Percentiles rank a stretch among this genome's conserved stretches.
These are phyloP conservation scores for Claviceps capensis DNA, from an alignment of 2,329 filamentous ascomycete genomes.

Conservation along the genomic window DNA sequence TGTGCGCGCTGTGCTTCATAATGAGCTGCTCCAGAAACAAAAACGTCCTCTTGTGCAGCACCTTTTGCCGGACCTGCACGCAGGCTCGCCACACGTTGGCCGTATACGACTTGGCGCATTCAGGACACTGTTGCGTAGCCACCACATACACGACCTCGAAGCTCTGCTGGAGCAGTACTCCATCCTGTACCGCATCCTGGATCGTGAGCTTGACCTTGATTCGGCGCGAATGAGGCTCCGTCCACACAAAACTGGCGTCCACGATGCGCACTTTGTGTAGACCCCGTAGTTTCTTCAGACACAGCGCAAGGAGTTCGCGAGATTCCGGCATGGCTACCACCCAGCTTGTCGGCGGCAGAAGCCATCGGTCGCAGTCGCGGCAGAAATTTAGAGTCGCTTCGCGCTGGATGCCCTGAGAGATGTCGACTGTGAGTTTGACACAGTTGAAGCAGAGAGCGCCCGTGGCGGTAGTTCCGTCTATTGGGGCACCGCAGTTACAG, in stretches of 20 bases:
- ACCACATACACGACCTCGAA: conserved; percentile 93
- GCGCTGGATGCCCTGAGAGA: conserved; percentile 79
- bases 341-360: conserved; percentile 78
- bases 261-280: conserved; percentile 86
- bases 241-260: conserved; percentile 96
- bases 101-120: conserved; percentile 91
- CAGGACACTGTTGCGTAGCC: conserved; percentile 83
- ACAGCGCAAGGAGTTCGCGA: conserved; percentile 82
- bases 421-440: conserved; percentile 86
- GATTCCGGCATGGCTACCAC: conserved; percentile 75
- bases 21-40: conserved; percentile 80
- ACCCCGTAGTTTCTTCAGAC: conserved; percentile 75
- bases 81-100: conserved; percentile 89
- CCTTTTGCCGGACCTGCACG: conserved; percentile 94
- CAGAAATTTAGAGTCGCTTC: conserved; percentile 86
- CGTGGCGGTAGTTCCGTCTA: conserved; percentile 76
- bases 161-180: conserved; percentile 68
- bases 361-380: conserved; percentile 87
- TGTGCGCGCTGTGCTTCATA: conserved; percentile 81
- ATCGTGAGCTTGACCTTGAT: conserved; percentile 94
- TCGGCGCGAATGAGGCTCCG: conserved; percentile 85
- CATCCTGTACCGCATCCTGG: conserved; percentile 53
- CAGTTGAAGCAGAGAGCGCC: conserved; percentile 93
- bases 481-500: conserved; percentile 92
- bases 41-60: conserved; percentile 76